Percentiles rank a stretch among this genome's conserved stretches.
These are phyloP conservation scores for Panaeolus cyanescens DNA, from an alignment of 768 basidiomycete genomes.

Conservation along the genomic window DNA sequence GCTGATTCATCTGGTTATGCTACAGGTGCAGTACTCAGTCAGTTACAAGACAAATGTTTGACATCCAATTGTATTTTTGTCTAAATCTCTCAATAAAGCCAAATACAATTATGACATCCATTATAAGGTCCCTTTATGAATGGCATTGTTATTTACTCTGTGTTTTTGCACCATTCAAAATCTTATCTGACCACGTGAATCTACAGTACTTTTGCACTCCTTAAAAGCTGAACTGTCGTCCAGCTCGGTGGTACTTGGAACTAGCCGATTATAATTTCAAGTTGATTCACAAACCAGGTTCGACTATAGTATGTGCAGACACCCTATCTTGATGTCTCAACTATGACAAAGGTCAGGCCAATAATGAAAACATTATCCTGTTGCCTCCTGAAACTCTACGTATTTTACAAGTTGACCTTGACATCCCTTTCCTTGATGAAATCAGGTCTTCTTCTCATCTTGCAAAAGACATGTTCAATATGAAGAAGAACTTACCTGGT, in stretches of 20 bases:
- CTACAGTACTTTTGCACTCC: slow-evolving; percentile 34
- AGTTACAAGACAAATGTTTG: slow-evolving; percentile 22
- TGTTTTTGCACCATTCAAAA: slow-evolving; percentile 6
- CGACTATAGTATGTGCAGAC: slow-evolving; percentile 18
- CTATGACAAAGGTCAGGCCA: slow-evolving; percentile 11
- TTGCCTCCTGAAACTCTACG: slow-evolving; percentile 12
- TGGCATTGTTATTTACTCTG: slow-evolving; percentile 30
- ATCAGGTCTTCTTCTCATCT: not conserved
- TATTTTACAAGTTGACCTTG: not conserved
- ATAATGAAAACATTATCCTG: slow-evolving; percentile 17
- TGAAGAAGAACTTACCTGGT: not conserved
- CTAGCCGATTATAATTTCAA: slow-evolving; percentile 33
- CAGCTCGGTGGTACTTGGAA: slow-evolving; percentile 39
- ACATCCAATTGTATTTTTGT: slow-evolving; percentile 37
- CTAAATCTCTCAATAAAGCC: slow-evolving; percentile 18
- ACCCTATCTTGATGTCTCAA: slow-evolving; percentile 23
- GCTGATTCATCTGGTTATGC: slow-evolving; percentile 41
- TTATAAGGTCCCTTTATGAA: slow-evolving; percentile 34
- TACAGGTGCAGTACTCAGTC: slow-evolving; percentile 38
- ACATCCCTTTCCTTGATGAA: not conserved
- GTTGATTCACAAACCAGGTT: slow-evolving; percentile 27
- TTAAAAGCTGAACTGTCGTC: slow-evolving; percentile 35
- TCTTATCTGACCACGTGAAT: slow-evolving; percentile 25
- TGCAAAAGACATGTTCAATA: not conserved
- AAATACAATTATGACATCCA: slow-evolving; percentile 39